A percentile compares a stretch with the other conserved stretches of the same genome.
Evolutionary conservation across 768 basidiomycete genomes (phyloP).

Genomic region (Candolleomyces efflorescens): DNA sequence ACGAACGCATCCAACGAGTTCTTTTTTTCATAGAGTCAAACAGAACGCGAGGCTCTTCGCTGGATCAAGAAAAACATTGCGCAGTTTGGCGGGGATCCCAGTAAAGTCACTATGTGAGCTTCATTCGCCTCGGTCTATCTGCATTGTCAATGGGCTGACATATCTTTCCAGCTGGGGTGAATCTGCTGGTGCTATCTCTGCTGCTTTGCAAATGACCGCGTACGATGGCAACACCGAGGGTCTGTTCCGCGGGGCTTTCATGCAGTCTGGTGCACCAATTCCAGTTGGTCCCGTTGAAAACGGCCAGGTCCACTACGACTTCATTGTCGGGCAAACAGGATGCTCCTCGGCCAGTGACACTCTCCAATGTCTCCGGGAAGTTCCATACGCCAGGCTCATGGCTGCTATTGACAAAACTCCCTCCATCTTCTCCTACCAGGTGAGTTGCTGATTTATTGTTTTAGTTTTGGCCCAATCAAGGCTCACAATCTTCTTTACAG

Average conservation of each 20-base stretch:
- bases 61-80: conserved; percentile 68
- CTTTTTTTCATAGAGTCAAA: not conserved
- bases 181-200: conserved; percentile 51
- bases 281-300: conserved; percentile 38
- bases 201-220: conserved; percentile 44
- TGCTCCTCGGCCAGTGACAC: conserved; percentile 32
- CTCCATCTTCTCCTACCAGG: conserved; percentile 35
- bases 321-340: conserved; percentile 30
- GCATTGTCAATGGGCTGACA: conserved; percentile 3
- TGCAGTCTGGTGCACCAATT: conserved; percentile 46
- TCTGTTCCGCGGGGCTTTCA: conserved; percentile 46
- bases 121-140: not conserved
- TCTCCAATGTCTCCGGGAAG: conserved; percentile 34
- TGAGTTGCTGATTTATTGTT: conserved; percentile 11
- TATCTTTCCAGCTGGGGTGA: conserved; percentile 30
- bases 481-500: conserved; percentile 21
- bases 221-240: conserved; percentile 41
- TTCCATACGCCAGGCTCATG: conserved; percentile 31
- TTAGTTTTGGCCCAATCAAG: too few species aligned
- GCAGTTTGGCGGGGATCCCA: conserved; percentile 61
- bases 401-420: conserved; percentile 37
- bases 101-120: conserved; percentile 53
- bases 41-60: conserved; percentile 53
- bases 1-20: not conserved
- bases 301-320: conserved; percentile 44